A percentile compares a stretch with the other conserved stretches of the same genome.
Conservation (phyloP, 1,284 basidiomycete species). For the Pseudozyma thailandica region DNA sequence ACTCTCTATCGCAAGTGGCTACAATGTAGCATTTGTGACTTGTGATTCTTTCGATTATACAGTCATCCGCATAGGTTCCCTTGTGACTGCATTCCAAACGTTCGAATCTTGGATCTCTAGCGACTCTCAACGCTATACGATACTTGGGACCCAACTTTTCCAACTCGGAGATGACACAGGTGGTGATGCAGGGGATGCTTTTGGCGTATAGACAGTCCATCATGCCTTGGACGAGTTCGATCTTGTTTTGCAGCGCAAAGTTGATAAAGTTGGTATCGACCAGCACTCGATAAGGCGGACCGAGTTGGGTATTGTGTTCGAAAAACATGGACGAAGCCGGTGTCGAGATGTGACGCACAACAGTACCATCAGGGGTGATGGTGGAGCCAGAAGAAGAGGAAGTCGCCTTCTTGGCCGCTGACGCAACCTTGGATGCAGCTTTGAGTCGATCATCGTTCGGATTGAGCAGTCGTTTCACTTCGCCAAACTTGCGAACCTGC, state of each 20-base stretch:
- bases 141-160: slow-evolving; percentile 97
- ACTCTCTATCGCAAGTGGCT: slow-evolving; percentile 95
- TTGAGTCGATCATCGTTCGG: slow-evolving; percentile 93
- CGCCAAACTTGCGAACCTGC: slow-evolving; percentile 93
- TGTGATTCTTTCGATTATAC: slow-evolving; percentile 92
- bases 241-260: slow-evolving; percentile 96
- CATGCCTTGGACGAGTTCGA: slow-evolving; percentile 96
- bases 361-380: slow-evolving; percentile 43
- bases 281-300: slow-evolving; percentile 94
- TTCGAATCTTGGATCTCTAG: slow-evolving; percentile 96
- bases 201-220: slow-evolving; percentile 99
- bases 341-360: slow-evolving; percentile 52
- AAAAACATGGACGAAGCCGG: slow-evolving; percentile 87
- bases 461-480: slow-evolving; percentile 93
- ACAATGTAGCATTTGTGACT: slow-evolving; percentile 97
- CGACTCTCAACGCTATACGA: slow-evolving; percentile 92
- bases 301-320: slow-evolving; percentile 93
- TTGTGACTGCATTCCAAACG: slow-evolving; percentile 88
- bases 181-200: slow-evolving; percentile 97
- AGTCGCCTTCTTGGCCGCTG: slow-evolving; percentile 51
- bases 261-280: slow-evolving; percentile 99
- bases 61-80: slow-evolving; percentile 98
- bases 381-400: slow-evolving; percentile 1
- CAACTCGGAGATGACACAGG: slow-evolving; percentile 96
- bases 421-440: slow-evolving; percentile 72